Evolutionary conservation across 495 filamentous ascomycete species (phyloP), one percentile per base, ranked within the genome.

Genomic region (Trichoderma orchidacearum): DNA sequence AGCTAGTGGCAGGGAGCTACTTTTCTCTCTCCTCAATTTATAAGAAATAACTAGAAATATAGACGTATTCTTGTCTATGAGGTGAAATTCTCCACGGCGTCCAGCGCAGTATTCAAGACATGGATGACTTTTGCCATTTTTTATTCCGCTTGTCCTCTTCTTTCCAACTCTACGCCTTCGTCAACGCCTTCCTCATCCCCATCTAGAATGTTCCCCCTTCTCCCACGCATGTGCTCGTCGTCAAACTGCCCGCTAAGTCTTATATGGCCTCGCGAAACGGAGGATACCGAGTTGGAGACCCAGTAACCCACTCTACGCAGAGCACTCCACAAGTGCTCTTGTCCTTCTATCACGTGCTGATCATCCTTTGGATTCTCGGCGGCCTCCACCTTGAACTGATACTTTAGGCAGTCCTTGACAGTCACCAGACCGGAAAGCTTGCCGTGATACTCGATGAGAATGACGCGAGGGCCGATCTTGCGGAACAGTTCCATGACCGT

Each of bases 401-500:
- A 97, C 68, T 94, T 96, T 56, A 98, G 71, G 59, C 94, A 96
- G 69, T 98, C 93, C 70, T 98, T 98, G 58, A 96, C 87, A 0
- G 93, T 98, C 11, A 98, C 89, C 5, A 97, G 75, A 2, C 93
- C 93, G 0, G 76, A 78, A 3, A 98, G 77, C 31, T 81, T 78
- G 23, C 93, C 93, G 50, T 85, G 84, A 64, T 95, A 85, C 66
- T 98, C 94, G 41, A 97, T 87, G 15, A 97, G 76, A 54, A 98
- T 89, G 12, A 96, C 90, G 1, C 94, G 83, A 2, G 93, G 93
- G 0, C 94, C 93, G 70, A 98, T 91, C 75, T 98, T 98, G 66
- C 93, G 92, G 77, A 98, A 98, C 45, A 97, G 81, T 67, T 98
- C 93, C 90, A 97, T 96, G 45, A 96, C 93, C 0, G 93, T 98